Conservation (phyloP, 2,329 filamentous ascomycete genomes). For the Fusarium humuli region DNA sequence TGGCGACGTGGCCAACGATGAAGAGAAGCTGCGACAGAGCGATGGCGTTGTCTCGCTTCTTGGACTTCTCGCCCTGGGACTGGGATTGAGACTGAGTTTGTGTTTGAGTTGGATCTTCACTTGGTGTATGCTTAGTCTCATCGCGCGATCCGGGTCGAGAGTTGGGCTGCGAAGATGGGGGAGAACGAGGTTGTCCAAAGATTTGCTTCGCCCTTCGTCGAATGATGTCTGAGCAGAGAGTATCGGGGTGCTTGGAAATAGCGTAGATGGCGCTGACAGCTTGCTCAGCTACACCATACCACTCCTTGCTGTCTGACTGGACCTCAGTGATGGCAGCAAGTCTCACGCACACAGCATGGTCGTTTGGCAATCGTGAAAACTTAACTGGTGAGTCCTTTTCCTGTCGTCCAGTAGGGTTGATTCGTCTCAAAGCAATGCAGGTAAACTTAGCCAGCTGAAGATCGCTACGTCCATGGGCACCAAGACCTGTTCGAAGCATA, state of each 20-base stretch:
- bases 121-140: conserved; percentile 54
- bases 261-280: conserved; percentile 96
- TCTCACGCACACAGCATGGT: conserved; percentile 85
- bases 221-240: conserved; percentile 90
- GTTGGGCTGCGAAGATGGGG: conserved; percentile 57
- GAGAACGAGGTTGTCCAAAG: conserved; percentile 65
- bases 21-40: conserved; percentile 92
- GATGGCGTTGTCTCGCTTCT: conserved; percentile 74
- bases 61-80: conserved; percentile 57
- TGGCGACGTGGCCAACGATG: conserved; percentile 94
- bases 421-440: conserved; percentile 89
- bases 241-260: conserved; percentile 92
- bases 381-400: conserved; percentile 76
- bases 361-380: conserved; percentile 85
- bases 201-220: conserved; percentile 87
- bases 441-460: conserved; percentile 94
- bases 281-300: conserved; percentile 95
- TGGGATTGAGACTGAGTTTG: conserved; percentile 43
- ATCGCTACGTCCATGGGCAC: conserved; percentile 81
- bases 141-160: conserved; percentile 61
- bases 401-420: conserved; percentile 86
- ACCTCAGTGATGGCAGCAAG: conserved; percentile 89
- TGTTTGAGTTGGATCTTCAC: conserved; percentile 50
- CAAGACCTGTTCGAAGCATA: conserved; percentile 90
- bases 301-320: conserved; percentile 90